These are phyloP conservation scores for Geoglossum cookeanum DNA, from an alignment of 2,329 filamentous ascomycete genomes.

Conservation along the genomic window DNA sequence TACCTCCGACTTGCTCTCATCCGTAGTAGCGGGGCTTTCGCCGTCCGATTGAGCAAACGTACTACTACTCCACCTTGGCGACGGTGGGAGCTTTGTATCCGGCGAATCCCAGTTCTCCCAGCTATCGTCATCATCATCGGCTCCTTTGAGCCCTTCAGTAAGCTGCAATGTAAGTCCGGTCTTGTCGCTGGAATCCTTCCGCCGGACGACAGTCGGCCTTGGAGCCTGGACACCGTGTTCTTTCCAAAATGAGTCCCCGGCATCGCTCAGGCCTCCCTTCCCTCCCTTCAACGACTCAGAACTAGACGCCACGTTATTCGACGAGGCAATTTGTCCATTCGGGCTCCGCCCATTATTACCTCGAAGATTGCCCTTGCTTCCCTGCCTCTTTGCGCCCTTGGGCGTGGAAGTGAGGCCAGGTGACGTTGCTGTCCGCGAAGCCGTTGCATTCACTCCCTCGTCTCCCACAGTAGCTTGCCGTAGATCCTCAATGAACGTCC, in stretches of 20 bases:
- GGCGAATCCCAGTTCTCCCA: constrained; percentile 39
- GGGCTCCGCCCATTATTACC: not conserved
- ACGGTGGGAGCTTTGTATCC: constrained; percentile 14
- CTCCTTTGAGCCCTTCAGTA: not conserved
- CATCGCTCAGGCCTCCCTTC: constrained; percentile 13
- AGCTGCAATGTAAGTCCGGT: not conserved
- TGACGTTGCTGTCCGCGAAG: constrained; percentile 18
- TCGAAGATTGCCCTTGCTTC: not conserved
- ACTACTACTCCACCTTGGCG: constrained; percentile 27
- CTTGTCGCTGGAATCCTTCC: constrained; percentile 19
- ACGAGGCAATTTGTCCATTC: not conserved
- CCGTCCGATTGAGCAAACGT: constrained; percentile 28
- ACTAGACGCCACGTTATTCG: not conserved
- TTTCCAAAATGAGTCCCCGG: constrained; percentile 25
- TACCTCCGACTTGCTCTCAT: constrained; percentile 31
- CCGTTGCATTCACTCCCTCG: constrained; percentile 50
- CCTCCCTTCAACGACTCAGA: not conserved
- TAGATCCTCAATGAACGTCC: constrained; percentile 90
- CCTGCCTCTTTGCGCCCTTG: constrained; percentile 6
- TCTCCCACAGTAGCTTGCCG: constrained; percentile 91
- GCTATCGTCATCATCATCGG: constrained; percentile 26
- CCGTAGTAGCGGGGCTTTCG: constrained; percentile 25
- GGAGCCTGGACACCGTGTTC: constrained; percentile 15
- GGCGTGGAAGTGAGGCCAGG: constrained; percentile 14
- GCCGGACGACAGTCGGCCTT: constrained; percentile 3